Base-by-base conservation (phyloP, 345 rosid species). In the Mangifera indica region DNA sequence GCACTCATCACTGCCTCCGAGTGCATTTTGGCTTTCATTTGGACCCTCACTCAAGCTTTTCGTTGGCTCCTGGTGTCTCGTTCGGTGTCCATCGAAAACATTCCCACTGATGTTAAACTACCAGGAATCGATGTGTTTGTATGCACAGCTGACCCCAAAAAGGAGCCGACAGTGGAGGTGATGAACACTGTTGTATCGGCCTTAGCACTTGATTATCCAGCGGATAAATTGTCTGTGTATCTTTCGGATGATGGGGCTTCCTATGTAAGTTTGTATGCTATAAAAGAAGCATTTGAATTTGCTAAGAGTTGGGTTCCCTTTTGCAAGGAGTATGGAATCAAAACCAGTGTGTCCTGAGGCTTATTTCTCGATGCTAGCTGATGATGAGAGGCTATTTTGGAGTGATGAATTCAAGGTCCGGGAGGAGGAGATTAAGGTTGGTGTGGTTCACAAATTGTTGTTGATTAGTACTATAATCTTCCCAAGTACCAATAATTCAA, bases 201-300 rank as follows among this genome's bases (percentile, higher is more conserved):
- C 4, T 76, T 87, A 83, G 87, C 85, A 2, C 62, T 78, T 21
- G 88, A 84, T 34, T 84, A 87, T 48, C 88, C 90, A 10, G 46
- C 72, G 1, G 88, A 75, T 72, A 87, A 81, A 81, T 70, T 87
- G 18, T 65, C 81, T 0, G 81, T 84, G 57, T 87, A 86, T 78
- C 70, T 87, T 18, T 87, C 90, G 1, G 90, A 87, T 58, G 90
- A 87, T 11, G 84, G 78, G 2, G 81, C 86, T 12, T 81, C 84
- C 9, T 71, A 74, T 1, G 18, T 79, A 59, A 87, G 85, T 12
- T 67, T 83, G 62, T 26, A 37, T 20, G 85, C 77, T 17, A 72
- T 81, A 61, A 74, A 63, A 74, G 87, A 79, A 70, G 87, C 91
- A 10, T 76, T 71, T 60, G 67, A 37, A 12, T 84, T 87, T 42